Conservation (phyloP, 768 basidiomycete genomes). For the Suillus variegatus region DNA sequence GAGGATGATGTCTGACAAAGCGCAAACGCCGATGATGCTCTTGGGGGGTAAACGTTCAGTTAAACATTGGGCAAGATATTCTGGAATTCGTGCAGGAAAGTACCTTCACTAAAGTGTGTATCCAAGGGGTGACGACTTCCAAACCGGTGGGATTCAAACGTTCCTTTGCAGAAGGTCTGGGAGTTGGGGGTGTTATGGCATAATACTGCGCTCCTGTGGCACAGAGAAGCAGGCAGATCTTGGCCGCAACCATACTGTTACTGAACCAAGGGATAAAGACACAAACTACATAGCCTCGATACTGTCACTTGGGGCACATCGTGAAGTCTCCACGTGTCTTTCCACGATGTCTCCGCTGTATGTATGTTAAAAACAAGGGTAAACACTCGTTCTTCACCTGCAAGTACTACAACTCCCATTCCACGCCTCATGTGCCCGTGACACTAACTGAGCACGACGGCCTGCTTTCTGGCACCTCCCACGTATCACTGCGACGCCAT, state of each 20-base stretch:
- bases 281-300: too few relatives aligned
- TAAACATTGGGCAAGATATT: neutral
- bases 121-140: neutral
- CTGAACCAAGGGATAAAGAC: neutral
- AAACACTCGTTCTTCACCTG: too few relatives aligned
- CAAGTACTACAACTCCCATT: too few relatives aligned
- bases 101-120: neutral
- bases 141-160: neutral
- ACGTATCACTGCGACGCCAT: neutral
- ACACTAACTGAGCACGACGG: neutral
- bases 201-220: constrained; percentile 2
- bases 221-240: constrained; percentile 4
- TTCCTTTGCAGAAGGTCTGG: constrained; percentile 6
- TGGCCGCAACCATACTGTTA: neutral
- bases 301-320: too few relatives aligned
- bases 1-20: neutral
- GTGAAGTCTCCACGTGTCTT: too few relatives aligned
- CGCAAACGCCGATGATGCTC: neutral
- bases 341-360: too few relatives aligned
- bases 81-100: neutral
- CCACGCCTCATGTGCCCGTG: too few relatives aligned
- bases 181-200: constrained; percentile 5
- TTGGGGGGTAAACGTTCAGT: neutral
- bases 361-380: too few relatives aligned
- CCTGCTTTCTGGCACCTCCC: neutral